Percentiles rank a stretch among this genome's conserved stretches.
Conservation (phyloP, 2,329 filamentous ascomycete species). For the Hysterium pulicare region DNA sequence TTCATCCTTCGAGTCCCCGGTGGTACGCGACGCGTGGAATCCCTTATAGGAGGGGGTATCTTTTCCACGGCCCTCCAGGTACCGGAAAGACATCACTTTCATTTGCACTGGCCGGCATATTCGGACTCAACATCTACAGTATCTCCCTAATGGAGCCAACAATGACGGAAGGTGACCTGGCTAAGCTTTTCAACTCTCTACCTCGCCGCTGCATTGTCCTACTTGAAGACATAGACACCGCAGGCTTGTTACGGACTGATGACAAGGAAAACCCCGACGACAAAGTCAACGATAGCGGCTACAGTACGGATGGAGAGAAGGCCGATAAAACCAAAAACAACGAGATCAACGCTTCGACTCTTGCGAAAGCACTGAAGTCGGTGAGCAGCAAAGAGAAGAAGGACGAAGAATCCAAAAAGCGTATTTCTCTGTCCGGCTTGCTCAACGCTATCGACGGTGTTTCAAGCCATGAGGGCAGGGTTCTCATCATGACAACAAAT, state of each 20-base stretch:
- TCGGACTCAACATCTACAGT: constrained; percentile 46
- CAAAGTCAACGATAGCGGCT: constrained; percentile 9
- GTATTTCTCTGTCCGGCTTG: constrained; percentile 74
- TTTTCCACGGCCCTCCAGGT: constrained; percentile 73
- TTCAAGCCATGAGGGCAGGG: constrained; percentile 71
- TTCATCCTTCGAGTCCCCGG: constrained; percentile 66
- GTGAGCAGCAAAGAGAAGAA: constrained; percentile 6
- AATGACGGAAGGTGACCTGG: constrained; percentile 64
- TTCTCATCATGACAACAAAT: constrained; percentile 82
- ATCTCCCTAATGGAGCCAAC: constrained; percentile 61
- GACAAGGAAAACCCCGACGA: constrained; percentile 21
- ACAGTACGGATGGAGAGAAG: constrained; percentile 7
- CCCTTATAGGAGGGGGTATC: constrained; percentile 73
- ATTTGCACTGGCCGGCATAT: constrained; percentile 44
- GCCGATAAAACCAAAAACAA: constrained; percentile 13
- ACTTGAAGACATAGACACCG: constrained; percentile 48
- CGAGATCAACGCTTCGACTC: constrained; percentile 11
- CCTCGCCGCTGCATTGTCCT: constrained; percentile 46
- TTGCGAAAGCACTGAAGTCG: constrained; percentile 13
- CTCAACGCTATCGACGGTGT: constrained; percentile 84
- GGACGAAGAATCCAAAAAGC: constrained; percentile 27
- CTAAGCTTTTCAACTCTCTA: constrained; percentile 42
- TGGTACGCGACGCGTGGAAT: constrained; percentile 86
- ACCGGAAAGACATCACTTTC: constrained; percentile 63
- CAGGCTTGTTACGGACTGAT: constrained; percentile 41